Percentiles rank a stretch among this genome's conserved stretches.
Evolutionary conservation across 108 stramenopile genomes (phyloP).

Genomic region (Fistulifera solaris): DNA sequence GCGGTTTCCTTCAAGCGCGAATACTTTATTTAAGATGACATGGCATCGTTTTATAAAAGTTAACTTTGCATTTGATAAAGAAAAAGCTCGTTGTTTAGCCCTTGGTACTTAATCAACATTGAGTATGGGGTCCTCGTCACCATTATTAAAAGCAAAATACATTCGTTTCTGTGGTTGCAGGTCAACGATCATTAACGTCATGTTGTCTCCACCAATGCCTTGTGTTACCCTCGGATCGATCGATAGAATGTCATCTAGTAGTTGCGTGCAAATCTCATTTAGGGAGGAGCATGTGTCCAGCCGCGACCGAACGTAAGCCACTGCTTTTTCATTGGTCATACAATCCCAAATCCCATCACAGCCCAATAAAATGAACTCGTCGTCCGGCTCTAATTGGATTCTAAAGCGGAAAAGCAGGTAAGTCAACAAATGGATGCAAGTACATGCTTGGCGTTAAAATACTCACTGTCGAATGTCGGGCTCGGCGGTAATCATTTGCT

Average conservation of each 20-base stretch:
- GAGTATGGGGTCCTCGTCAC: no score
- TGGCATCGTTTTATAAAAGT: no score
- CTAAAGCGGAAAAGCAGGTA: constrained; percentile 3
- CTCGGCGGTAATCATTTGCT: constrained; percentile 87
- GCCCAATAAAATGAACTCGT: constrained; percentile 90
- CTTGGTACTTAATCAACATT: no score
- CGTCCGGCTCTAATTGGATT: constrained; percentile 25
- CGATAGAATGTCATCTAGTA: constrained; percentile 77
- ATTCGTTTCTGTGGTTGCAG: constrained; percentile 32
- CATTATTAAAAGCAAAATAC: no score
- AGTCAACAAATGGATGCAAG: background rate
- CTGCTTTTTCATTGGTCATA: constrained; percentile 83
- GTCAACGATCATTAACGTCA: constrained; percentile 87
- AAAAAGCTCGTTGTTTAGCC: no score
- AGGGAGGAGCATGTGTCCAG: constrained; percentile 50
- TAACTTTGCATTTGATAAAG: no score
- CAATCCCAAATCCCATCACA: constrained; percentile 99
- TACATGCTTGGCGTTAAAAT: background rate
- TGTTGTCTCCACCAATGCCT: constrained; percentile 92
- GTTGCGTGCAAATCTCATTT: constrained; percentile 62
- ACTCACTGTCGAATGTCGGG: constrained; percentile 82
- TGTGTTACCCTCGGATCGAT: constrained; percentile 80
- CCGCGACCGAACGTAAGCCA: constrained; percentile 78
- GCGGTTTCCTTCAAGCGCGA: no score
- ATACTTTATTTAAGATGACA: no score